Percentiles rank a stretch among this genome's conserved stretches.
Conservation (phyloP, 352 stramenopile genomes). For the Sclerospora graminicola region DNA sequence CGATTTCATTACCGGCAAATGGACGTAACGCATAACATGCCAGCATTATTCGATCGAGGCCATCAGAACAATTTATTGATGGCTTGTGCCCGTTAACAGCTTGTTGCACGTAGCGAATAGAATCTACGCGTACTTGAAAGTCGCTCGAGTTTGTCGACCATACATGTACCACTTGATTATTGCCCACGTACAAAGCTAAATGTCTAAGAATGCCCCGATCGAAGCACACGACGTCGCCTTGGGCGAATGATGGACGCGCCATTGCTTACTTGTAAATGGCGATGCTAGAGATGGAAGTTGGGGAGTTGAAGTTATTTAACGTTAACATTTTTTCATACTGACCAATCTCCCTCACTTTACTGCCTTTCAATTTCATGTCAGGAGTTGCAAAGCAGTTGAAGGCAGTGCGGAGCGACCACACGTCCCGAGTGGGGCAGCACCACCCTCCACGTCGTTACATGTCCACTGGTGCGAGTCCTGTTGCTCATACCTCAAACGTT, state of each 20-base stretch:
- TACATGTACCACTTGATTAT: slow-evolving; percentile 45
- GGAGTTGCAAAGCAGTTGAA: slow-evolving; percentile 2
- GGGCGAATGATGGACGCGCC: slow-evolving; percentile 5
- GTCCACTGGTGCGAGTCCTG: slow-evolving; percentile 31
- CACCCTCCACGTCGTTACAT: slow-evolving; percentile 16
- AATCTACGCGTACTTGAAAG: slow-evolving; percentile 59
- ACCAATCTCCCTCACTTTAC: background rate
- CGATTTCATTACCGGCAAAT: slow-evolving; percentile 29
- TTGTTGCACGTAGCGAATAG: slow-evolving; percentile 30
- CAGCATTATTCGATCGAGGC: slow-evolving; percentile 46
- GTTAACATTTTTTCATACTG: background rate
- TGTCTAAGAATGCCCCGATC: slow-evolving; percentile 42
- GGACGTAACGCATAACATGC: slow-evolving; percentile 27
- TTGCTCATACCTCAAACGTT: slow-evolving; percentile 33
- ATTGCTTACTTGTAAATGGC: slow-evolving; percentile 1
- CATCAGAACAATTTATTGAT: slow-evolving; percentile 28
- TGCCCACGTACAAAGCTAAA: slow-evolving; percentile 40
- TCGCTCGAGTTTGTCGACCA: slow-evolving; percentile 32
- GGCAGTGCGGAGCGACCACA: slow-evolving; percentile 15
- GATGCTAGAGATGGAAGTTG: background rate
- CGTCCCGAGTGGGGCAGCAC: slow-evolving; percentile 6
- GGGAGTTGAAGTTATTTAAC: background rate
- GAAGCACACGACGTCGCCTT: slow-evolving; percentile 55
- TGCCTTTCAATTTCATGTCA: background rate
- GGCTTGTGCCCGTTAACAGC: slow-evolving; percentile 1